These are phyloP conservation scores for Lithospermum erythrorhizon DNA, from an alignment of 257 asterid species.

Conservation along the genomic window DNA sequence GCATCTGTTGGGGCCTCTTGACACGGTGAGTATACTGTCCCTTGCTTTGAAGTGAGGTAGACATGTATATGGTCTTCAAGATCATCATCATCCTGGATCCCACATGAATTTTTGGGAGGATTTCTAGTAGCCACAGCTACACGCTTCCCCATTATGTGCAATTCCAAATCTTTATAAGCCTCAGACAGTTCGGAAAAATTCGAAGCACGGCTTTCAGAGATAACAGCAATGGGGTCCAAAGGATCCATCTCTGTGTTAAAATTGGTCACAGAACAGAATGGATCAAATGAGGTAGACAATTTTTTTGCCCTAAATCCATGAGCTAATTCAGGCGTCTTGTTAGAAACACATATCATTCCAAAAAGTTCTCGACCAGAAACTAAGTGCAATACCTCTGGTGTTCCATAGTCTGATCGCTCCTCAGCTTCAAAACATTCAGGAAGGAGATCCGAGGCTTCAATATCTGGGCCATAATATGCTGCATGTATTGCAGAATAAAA, in stretches of 20 bases:
- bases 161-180: slow-evolving; percentile 58
- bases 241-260: slow-evolving; percentile 13
- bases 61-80: slow-evolving; percentile 53
- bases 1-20: slow-evolving; percentile 16
- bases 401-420: slow-evolving; percentile 54
- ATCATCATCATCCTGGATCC: slow-evolving; percentile 29
- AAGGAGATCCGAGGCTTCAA: slow-evolving; percentile 62
- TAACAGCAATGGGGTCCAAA: slow-evolving; percentile 18
- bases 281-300: slow-evolving; percentile 23
- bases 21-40: slow-evolving; percentile 12
- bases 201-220: slow-evolving; percentile 23
- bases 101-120: slow-evolving; percentile 34
- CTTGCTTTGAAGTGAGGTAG: slow-evolving; percentile 38
- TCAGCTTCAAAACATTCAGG: slow-evolving; percentile 93
- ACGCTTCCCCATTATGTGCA: slow-evolving; percentile 66
- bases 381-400: slow-evolving; percentile 82
- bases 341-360: slow-evolving; percentile 69
- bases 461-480: slow-evolving; percentile 86
- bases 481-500: slow-evolving; percentile 77
- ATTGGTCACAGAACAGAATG: slow-evolving; percentile 19
- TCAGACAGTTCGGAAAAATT: slow-evolving; percentile 31
- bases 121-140: slow-evolving; percentile 71
- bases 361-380: slow-evolving; percentile 87
- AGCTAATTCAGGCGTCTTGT: slow-evolving; percentile 38
- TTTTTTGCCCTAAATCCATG: slow-evolving; percentile 29